Conservation (phyloP, 2,329 filamentous ascomycete genomes). For the Penicillium sclerotigenum region DNA sequence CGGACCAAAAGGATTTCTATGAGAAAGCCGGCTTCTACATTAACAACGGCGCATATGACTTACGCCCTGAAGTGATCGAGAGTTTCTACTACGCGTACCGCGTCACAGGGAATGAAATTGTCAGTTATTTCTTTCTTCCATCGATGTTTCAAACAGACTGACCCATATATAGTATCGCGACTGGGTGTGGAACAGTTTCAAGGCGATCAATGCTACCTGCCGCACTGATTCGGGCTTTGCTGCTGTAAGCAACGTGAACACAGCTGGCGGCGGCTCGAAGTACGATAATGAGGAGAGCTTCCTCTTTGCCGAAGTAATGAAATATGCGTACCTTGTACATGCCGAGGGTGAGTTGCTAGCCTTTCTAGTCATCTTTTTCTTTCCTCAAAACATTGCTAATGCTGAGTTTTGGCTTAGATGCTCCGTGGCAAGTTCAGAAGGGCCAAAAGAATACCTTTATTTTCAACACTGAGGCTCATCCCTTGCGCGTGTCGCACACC, state of each 20-base stretch:
- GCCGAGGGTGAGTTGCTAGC: conserved; percentile 36
- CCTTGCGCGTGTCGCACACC: conserved; percentile 30
- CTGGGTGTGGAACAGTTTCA: conserved; percentile 78
- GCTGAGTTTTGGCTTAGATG: conserved; percentile 44
- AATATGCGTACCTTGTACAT: conserved; percentile 75
- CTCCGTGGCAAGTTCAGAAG: conserved; percentile 54
- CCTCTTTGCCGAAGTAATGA: conserved; percentile 82
- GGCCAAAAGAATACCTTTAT: conserved; percentile 54
- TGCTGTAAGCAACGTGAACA: conserved; percentile 64
- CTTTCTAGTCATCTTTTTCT: background rate
- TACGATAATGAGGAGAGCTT: conserved; percentile 79
- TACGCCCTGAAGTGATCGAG: conserved; percentile 80
- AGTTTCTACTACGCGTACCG: conserved; percentile 85
- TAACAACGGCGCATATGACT: conserved; percentile 57
- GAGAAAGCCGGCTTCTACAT: conserved; percentile 69
- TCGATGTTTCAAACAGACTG: conserved; percentile 1
- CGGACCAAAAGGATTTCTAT: conserved; percentile 59
- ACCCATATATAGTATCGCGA: conserved; percentile 61
- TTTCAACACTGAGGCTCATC: conserved; percentile 66
- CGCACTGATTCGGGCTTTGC: conserved; percentile 65
- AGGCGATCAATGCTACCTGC: conserved; percentile 63
- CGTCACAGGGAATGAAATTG: conserved; percentile 65
- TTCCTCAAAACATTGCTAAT: conserved; percentile 10
- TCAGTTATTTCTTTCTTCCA: conserved; percentile 14
- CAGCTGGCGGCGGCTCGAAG: conserved; percentile 57